These are phyloP conservation scores for Coemansia sp. DNA, from an alignment of 192 early-diverging fungal species.

Conservation along the genomic window DNA sequence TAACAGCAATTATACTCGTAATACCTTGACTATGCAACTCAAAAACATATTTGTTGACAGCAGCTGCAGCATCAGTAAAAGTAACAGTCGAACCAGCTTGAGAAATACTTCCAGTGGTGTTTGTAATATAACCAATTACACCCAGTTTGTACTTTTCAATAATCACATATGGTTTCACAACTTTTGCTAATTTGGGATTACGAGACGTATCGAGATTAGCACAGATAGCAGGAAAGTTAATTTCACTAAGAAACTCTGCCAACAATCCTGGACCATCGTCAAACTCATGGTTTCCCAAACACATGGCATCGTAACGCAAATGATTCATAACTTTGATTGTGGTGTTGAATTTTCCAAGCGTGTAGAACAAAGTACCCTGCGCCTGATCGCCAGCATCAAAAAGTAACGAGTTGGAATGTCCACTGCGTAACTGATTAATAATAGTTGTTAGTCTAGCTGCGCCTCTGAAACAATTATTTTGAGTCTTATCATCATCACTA, in stretches of 20 bases:
- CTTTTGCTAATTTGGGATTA: constrained; percentile 43
- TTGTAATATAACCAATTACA: constrained; percentile 66
- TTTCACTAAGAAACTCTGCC: constrained; percentile 55
- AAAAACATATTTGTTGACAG: constrained; percentile 64
- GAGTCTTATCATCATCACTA: constrained; percentile 33
- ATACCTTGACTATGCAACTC: constrained; percentile 61
- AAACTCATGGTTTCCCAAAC: constrained; percentile 70
- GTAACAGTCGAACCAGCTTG: constrained; percentile 53
- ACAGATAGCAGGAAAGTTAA: constrained; percentile 63
- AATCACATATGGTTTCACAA: constrained; percentile 68
- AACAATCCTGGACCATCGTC: constrained; percentile 63
- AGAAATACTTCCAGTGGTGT: constrained; percentile 60
- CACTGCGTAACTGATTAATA: constrained; percentile 56
- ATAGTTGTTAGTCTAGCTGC: constrained; percentile 63
- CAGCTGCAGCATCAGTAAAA: constrained; percentile 61
- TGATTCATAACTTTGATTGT: constrained; percentile 61
- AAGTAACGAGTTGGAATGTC: constrained; percentile 57
- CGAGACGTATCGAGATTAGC: constrained; percentile 65
- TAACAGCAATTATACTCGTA: constrained; percentile 65
- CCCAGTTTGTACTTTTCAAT: constrained; percentile 64
- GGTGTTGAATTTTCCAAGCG: constrained; percentile 51
- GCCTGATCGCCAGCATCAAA: constrained; percentile 70
- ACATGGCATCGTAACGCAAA: constrained; percentile 63
- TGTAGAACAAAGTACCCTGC: constrained; percentile 68
- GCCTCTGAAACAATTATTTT: constrained; percentile 59